phyloP scores from a whole-genome alignment of 305 asterid genomes.

The Ilex paraguariensis region DNA sequence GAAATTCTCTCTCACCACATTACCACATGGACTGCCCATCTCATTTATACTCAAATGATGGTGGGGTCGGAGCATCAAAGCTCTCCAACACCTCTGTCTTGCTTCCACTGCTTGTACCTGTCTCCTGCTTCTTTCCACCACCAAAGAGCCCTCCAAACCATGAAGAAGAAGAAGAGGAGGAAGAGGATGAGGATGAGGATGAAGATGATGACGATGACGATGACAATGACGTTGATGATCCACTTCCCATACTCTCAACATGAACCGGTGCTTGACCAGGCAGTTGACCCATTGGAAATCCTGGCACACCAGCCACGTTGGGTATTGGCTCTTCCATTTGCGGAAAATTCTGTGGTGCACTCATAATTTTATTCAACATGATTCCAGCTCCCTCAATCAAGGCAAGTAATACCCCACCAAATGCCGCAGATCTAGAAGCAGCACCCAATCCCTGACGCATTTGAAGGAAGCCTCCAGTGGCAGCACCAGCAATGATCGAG shows the following conservation, averaged over 20 bases:
- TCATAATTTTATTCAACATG: constrained; percentile 42
- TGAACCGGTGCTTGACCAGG: constrained; percentile 32
- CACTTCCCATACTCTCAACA: constrained; percentile 18
- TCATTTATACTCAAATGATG: constrained; percentile 81
- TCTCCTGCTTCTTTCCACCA: constrained; percentile 51
- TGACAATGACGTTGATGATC: constrained; percentile 24
- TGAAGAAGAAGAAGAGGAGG: constrained; percentile 29
- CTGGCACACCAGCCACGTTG: constrained; percentile 23
- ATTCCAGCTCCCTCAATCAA: constrained; percentile 60
- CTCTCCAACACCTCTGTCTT: constrained; percentile 89
- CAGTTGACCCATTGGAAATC: constrained; percentile 29
- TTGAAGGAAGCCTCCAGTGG: constrained; percentile 61
- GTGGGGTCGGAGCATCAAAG: constrained; percentile 88
- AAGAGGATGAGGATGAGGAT: constrained; percentile 30
- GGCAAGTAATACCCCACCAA: constrained; percentile 49
- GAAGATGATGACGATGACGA: constrained; percentile 29
- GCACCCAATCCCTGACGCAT: constrained; percentile 55
- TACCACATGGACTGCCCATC: background rate
- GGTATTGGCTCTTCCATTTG: constrained; percentile 27
- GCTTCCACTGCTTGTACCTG: constrained; percentile 42
- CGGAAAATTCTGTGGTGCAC: constrained; percentile 31
- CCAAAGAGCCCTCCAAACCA: constrained; percentile 86
- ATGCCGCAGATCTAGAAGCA: constrained; percentile 44
- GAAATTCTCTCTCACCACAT: constrained; percentile 1
- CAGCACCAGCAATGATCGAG: constrained; percentile 62